phyloP scores from a whole-genome alignment of 2,329 filamentous ascomycete species.

The Aspergillus sp. region DNA sequence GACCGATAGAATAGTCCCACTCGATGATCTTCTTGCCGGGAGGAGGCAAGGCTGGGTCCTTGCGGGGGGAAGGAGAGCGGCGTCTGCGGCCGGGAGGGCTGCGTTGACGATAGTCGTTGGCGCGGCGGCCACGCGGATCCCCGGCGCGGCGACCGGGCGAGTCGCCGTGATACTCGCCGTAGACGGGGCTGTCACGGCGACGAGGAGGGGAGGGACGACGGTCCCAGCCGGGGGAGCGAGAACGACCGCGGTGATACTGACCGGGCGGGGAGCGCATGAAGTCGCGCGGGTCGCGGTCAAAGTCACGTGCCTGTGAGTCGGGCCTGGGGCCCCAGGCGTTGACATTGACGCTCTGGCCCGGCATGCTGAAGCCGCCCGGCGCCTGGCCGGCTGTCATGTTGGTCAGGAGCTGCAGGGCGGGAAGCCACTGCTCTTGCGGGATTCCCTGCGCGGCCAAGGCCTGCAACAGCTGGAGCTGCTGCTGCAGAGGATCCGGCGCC shows the following conservation, averaged over 20 bases:
- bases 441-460: slow-evolving; percentile 73
- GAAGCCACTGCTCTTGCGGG: slow-evolving; percentile 71
- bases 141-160: slow-evolving; percentile 62
- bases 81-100: slow-evolving; percentile 72
- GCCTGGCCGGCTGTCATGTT: slow-evolving; percentile 36
- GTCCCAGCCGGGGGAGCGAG: slow-evolving; percentile 73
- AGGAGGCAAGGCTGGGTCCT: slow-evolving; percentile 43
- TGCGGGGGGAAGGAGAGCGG: slow-evolving; percentile 60
- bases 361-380: slow-evolving; percentile 32
- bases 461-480: slow-evolving; percentile 74
- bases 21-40: slow-evolving; percentile 73
- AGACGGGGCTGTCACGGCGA: slow-evolving; percentile 67
- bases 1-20: slow-evolving; percentile 71
- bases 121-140: slow-evolving; percentile 54
- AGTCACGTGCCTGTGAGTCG: slow-evolving; percentile 46
- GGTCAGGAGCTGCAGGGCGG: slow-evolving; percentile 53
- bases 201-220: slow-evolving; percentile 66
- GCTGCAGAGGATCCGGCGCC: slow-evolving; percentile 56
- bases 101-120: slow-evolving; percentile 77
- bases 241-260: slow-evolving; percentile 63
- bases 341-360: slow-evolving; percentile 25
- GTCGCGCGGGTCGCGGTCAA: slow-evolving; percentile 59
- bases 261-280: slow-evolving; percentile 63
- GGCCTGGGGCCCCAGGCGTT: slow-evolving; percentile 37
- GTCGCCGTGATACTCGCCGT: slow-evolving; percentile 71